These are phyloP conservation scores for Penicillium verrucosum DNA, from an alignment of 2,329 filamentous ascomycete genomes.

Conservation along the genomic window DNA sequence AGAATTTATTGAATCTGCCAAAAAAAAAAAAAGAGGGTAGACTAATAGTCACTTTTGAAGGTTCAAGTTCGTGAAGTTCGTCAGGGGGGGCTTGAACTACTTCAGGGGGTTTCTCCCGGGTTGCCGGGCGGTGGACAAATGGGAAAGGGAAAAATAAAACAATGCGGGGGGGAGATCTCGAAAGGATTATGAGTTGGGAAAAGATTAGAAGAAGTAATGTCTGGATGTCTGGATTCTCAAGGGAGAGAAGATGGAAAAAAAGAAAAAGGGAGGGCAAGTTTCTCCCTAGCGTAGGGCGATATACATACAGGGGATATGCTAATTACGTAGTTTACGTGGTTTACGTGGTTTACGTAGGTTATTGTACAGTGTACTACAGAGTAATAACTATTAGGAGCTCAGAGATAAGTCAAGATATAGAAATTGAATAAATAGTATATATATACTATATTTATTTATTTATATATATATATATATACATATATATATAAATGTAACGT, in stretches of 20 bases:
- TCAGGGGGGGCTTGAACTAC: conserved; percentile 4
- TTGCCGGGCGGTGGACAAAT: conserved; percentile 17
- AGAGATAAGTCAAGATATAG: background rate
- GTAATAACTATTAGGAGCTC: too few relatives aligned
- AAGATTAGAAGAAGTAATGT: background rate
- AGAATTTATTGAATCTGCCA: background rate
- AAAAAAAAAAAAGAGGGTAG: background rate
- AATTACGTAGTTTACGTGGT: background rate
- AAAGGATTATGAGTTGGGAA: background rate
- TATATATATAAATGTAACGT: background rate
- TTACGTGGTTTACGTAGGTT: background rate
- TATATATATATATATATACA: too few relatives aligned
- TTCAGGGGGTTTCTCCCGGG: conserved; percentile 18
- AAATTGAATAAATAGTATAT: background rate
- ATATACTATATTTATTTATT: too few relatives aligned
- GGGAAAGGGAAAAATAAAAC: background rate
- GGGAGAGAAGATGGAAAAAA: background rate
- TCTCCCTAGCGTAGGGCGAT: background rate
- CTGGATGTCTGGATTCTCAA: background rate
- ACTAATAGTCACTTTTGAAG: background rate
- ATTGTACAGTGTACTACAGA: background rate
- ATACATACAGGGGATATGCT: background rate
- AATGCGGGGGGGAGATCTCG: background rate
- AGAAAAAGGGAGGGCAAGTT: background rate
- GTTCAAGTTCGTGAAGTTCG: background rate